Base-by-base conservation (phyloP, 306 rosid genomes). In the Corylus heterophylla region DNA sequence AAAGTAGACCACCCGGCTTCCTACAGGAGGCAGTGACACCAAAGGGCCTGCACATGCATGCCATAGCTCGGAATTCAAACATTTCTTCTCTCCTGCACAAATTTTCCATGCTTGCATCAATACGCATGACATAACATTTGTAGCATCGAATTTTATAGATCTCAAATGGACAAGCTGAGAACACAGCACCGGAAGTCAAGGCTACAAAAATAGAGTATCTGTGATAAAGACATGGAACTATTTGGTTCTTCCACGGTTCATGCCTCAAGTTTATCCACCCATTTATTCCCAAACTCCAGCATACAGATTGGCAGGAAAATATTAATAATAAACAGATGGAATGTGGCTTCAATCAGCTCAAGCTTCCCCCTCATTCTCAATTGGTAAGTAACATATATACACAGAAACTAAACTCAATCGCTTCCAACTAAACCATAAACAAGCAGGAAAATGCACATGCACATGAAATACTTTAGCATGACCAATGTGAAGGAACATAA, bases 1-100 rank as follows among this genome's bases (percentile, higher is more conserved):
- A 78, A 94, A 94, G 80, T 94, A 94, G 35, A 92, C 97, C 22
- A 92, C 98, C 20, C 97, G 94, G 75, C 97, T 92, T 64, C 98
- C 97, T 42, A 89, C 87, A 45, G 88, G 91, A 6, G 98, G 97
- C 13, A 94, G 86, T 58, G 97, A 94, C 78, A 94, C 97, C 76
- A 94, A 97, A 74, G 98, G 97, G 29, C 98, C 97, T 25, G 98
- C 98, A 89, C 98, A 94, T 35, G 97, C 98, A 83, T 92, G 98
- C 98, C 98, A 94, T 48, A 94, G 98, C 83, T 94, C 98, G 55
- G 98, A 92, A 81, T 94, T 94, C 64, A 92, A 88, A 80, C 91
- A 97, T 81, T 91, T 85, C 85, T 69, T 88, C 86, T 92, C 98
- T 85, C 97, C 98, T 95, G 87, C 85, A 92, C 52, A 82, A 51